Conservation (phyloP, 345 rosid species). For the Sisymbrium altissimum region DNA sequence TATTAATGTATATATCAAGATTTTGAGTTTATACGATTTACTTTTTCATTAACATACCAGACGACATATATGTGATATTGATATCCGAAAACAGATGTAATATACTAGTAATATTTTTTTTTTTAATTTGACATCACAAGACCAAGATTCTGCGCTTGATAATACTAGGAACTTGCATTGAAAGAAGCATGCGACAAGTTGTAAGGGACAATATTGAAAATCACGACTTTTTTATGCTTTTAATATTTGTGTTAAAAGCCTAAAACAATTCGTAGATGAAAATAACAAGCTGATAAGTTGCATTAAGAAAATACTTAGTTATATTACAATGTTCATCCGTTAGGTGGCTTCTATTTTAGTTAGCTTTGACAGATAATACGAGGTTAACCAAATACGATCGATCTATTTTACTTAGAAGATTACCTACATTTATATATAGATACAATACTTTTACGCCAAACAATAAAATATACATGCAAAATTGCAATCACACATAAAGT, state of each 20-base stretch:
- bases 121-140: conserved; percentile 6
- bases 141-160: conserved; percentile 27
- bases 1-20: background rate
- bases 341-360: background rate
- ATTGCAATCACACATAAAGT: background rate
- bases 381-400: background rate
- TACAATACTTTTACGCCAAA: background rate
- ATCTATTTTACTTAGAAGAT: background rate
- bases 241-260: background rate
- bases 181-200: conserved; percentile 20
- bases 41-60: background rate
- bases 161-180: conserved; percentile 27
- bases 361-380: background rate
- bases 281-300: background rate
- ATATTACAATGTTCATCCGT: background rate
- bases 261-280: background rate
- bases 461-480: background rate
- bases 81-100: background rate
- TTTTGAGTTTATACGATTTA: background rate
- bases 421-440: background rate
- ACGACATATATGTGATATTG: background rate
- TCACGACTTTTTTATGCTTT: background rate
- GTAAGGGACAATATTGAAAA: conserved; percentile 14
- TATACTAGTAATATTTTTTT: background rate
- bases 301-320: background rate